phyloP scores from a whole-genome alignment of 352 stramenopile genomes.

The Peronospora destructor region DNA sequence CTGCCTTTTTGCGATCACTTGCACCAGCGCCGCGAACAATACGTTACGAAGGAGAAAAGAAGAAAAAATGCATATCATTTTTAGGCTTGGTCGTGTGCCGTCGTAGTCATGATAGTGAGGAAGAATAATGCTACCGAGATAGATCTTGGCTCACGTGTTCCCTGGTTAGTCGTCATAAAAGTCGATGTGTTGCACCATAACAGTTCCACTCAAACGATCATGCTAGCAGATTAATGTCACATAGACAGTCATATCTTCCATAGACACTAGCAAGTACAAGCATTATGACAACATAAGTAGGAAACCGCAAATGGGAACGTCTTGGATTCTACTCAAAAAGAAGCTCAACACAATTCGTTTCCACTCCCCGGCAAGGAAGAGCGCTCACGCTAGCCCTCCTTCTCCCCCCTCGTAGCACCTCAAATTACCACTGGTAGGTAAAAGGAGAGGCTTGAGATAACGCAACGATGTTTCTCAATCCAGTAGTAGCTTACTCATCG shows the following conservation, averaged over 20 bases:
- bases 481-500: conserved; percentile 67
- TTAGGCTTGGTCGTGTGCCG: background rate
- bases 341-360: conserved; percentile 25
- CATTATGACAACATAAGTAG: conserved; percentile 6
- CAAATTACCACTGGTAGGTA: conserved; percentile 12
- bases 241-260: background rate
- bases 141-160: too few relatives aligned
- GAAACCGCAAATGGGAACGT: conserved; percentile 36
- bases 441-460: conserved; percentile 9
- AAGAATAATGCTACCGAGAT: too few relatives aligned
- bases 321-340: conserved; percentile 21
- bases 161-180: too few relatives aligned
- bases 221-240: background rate
- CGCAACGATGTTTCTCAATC: conserved; percentile 11
- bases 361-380: conserved; percentile 23
- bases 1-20: conserved; percentile 7
- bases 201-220: background rate
- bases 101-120: too few relatives aligned
- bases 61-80: conserved; percentile 24
- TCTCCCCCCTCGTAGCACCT: conserved; percentile 6
- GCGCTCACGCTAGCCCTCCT: conserved; percentile 17
- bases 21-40: conserved; percentile 22
- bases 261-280: too few relatives aligned
- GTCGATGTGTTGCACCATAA: background rate
- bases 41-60: conserved; percentile 29